Conservation (phyloP, 2,329 filamentous ascomycete species). For the Lasiodiplodia hormozganensis region DNA sequence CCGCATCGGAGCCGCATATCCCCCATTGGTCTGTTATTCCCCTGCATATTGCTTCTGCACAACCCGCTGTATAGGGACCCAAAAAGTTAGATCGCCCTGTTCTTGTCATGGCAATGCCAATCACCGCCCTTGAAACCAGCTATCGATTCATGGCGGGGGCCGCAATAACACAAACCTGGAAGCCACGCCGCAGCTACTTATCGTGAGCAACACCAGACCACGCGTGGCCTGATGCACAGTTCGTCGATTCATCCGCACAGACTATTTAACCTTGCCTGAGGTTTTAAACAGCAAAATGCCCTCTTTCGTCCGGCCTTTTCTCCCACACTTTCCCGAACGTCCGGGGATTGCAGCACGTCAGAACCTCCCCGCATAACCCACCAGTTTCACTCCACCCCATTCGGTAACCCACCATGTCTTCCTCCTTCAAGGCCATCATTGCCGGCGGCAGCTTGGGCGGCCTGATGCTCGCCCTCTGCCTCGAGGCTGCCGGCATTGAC, state of each 20-base stretch:
- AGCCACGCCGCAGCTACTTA: neutral
- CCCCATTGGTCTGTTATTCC: neutral
- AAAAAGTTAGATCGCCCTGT: neutral
- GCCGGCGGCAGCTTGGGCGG: slow-evolving; percentile 29
- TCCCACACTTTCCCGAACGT: neutral
- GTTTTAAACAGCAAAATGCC: neutral
- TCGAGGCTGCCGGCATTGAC: slow-evolving; percentile 34
- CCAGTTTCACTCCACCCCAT: neutral
- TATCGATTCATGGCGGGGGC: neutral
- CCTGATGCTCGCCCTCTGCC: slow-evolving; percentile 33
- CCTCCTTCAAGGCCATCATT: slow-evolving; percentile 28
- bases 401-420: neutral
- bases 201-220: neutral
- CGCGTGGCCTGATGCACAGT: slow-evolving; percentile 1
- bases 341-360: neutral
- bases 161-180: neutral
- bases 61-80: neutral
- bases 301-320: neutral
- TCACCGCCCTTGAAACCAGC: slow-evolving; percentile 1
- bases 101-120: slow-evolving; percentile 8
- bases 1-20: neutral
- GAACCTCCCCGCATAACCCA: neutral
- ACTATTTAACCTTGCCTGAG: slow-evolving; percentile 6
- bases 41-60: neutral
- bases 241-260: neutral